Conservation (phyloP, 1,139 yeast genomes). For the Ashbya aceris region DNA sequence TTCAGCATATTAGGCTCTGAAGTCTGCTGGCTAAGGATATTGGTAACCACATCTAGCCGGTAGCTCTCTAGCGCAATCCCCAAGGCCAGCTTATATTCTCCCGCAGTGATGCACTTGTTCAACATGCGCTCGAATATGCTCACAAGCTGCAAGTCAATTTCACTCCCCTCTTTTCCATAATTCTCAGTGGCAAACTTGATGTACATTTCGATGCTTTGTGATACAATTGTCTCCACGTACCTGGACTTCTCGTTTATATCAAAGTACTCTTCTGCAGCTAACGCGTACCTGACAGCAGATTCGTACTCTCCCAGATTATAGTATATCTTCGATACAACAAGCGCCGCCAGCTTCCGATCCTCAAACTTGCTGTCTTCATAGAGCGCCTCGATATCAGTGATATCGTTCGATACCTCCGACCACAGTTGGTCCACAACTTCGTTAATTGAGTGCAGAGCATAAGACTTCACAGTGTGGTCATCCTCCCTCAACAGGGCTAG, state of each 20-base stretch:
- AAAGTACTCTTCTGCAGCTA: conserved; percentile 69
- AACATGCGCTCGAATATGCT: conserved; percentile 81
- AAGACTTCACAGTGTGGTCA: conserved; percentile 66
- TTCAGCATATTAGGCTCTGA: conserved; percentile 44
- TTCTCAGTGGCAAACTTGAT: conserved; percentile 52
- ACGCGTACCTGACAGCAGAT: conserved; percentile 79
- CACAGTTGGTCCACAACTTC: conserved; percentile 82
- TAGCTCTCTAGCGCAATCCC: conserved; percentile 88
- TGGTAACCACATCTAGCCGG: conserved; percentile 71
- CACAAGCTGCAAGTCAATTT: conserved; percentile 54
- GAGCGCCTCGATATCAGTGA: conserved; percentile 78
- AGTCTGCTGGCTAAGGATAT: conserved; percentile 40
- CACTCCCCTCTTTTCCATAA: conserved; percentile 34
- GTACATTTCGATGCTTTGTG: conserved; percentile 83
- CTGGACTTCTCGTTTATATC: conserved; percentile 68
- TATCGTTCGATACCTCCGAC: conserved; percentile 94
- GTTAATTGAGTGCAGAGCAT: conserved; percentile 78
- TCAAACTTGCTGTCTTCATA: conserved; percentile 78
- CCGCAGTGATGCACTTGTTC: conserved; percentile 58
- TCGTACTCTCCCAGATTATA: conserved; percentile 93
- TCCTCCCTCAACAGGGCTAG: conserved; percentile 81
- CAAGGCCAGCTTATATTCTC: conserved; percentile 72
- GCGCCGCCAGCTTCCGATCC: conserved; percentile 76
- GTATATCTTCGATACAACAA: conserved; percentile 88
- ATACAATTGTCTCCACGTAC: conserved; percentile 85